phyloP scores from a whole-genome alignment of 1,284 basidiomycete species.

The Ustilago xerochloae region DNA sequence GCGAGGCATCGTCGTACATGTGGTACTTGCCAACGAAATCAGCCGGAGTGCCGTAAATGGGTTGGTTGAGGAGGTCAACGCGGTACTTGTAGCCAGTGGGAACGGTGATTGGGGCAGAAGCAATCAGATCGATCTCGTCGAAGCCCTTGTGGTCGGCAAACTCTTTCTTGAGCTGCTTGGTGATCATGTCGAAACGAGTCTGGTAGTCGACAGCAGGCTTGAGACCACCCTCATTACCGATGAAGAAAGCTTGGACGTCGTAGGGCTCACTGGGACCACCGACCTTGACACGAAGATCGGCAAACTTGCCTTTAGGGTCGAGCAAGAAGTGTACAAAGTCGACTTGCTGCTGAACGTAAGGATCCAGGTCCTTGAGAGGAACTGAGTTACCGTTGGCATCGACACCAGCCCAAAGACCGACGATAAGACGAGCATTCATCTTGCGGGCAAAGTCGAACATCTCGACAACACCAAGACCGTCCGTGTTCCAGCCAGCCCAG shows the following conservation, averaged over 20 bases:
- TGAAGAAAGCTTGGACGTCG: constrained; percentile 74
- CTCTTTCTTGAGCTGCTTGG: constrained; percentile 72
- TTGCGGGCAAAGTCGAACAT: constrained; percentile 78
- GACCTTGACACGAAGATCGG: constrained; percentile 35
- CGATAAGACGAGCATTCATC: constrained; percentile 72
- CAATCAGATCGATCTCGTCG: constrained; percentile 50
- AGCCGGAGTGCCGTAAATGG: constrained; percentile 37
- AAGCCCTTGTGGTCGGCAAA: constrained; percentile 73
- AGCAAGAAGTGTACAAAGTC: constrained; percentile 51
- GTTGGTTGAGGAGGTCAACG: constrained; percentile 46
- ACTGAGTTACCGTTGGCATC: constrained; percentile 66
- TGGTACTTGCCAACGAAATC: constrained; percentile 41
- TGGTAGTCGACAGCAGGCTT: constrained; percentile 68
- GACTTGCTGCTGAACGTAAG: constrained; percentile 73
- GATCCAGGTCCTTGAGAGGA: constrained; percentile 72
- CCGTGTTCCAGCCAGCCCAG: constrained; percentile 72
- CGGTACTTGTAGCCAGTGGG: constrained; percentile 46
- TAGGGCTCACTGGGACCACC: constrained; percentile 71
- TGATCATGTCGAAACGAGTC: constrained; percentile 76
- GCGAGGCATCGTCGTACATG: constrained; percentile 44
- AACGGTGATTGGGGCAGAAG: constrained; percentile 28
- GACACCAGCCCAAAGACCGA: constrained; percentile 77
- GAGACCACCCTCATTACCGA: constrained; percentile 71
- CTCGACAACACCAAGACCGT: constrained; percentile 73
- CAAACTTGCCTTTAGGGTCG: constrained; percentile 36